Evolutionary conservation across 2,329 filamentous ascomycete species (phyloP), one percentile per base, ranked within the genome.

Genomic region (Microcyclospora tardicrescens): DNA sequence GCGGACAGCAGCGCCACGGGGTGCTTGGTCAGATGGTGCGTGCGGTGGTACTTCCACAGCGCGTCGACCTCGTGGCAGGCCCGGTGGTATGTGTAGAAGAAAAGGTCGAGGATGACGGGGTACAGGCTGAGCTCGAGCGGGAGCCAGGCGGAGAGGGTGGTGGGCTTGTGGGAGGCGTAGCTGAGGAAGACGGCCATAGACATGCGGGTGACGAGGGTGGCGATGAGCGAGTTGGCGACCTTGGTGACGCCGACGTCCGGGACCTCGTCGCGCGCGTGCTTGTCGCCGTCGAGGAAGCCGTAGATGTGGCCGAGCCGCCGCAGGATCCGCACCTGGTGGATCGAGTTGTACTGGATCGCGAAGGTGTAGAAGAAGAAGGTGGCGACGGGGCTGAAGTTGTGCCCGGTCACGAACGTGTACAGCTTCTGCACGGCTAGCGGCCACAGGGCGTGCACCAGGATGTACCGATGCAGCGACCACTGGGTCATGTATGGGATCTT

Each of bases 251-350:
- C 30, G 12, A 32, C 30, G 14, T 67, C 63, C 0, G 65, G 65
- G 6, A 67, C 58, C 2, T 61, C 59, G 36, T 67, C 64, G 12
- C 64, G 59, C 14, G 53, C 59, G 43, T 67, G 64, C 29, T 61
- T 57, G 42, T 67, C 64, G 10, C 65, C 64, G 41, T 68, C 65
- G 1, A 68, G 53, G 39, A 62, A 67, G 5, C 65, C 65, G 15
- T 57, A 50, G 0, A 37, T 43, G 35, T 65, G 61, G 1, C 61
- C 63, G 1, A 66, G 42, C 3, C 52, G 52, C 6, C 63, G 60
- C 11, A 67, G 54, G 6, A 55, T 50, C 14, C 59, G 56, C 5
- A 65, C 43, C 37, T 67, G 54, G 33, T 60, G 60, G 29, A 67
- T 59, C 12, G 58, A 57, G 31, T 60, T 63, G 6, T 54, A 14